Base-by-base conservation (phyloP, 257 asterid genomes). In the Capsicum baccatum region DNA sequence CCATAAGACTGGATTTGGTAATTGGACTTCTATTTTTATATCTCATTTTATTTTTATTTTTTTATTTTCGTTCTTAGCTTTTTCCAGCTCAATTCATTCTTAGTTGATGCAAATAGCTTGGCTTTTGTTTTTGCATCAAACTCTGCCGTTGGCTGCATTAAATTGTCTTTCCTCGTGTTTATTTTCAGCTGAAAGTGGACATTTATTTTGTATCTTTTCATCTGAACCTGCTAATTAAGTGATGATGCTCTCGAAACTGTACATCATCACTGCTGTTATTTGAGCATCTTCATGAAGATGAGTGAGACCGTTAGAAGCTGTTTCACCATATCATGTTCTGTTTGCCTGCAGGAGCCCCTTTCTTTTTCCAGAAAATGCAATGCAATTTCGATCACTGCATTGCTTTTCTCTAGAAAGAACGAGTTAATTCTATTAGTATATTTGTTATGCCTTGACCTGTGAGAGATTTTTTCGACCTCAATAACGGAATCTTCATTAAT, bases 361-460 rank as follows among this genome's bases (percentile, higher is more conserved):
- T 44, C 15, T 37, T 68, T 44, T 15, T 15, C 52, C 76, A 68
- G 52, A 37, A 68, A 68, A 35, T 14, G 39, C 26, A 15, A 69
- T 69, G 79, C 55, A 39, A 39, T 69, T 69, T 12, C 8, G 8
- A 42, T 42, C 50, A 70, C 16, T 42, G 17, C 21, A 17, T 8
- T 39, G 15, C 33, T 17, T 69, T 69, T 69, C 33, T 42, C 33
- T 69, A 39, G 55, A 14, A 39, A 16, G 33, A 14, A 17, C 39
- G 78, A 68, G 78, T 37, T 68, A 14, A 39, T 68, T 42, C 60
- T 11, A 26, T 3, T 52, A 76, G 26, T 26, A 4, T 54, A 78
- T 78, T 26, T 78, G 44, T 78, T 26, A 54, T 74, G 62, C 44
- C 62, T 50, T 74, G 81, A 76, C 63, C 58, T 76, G 62, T 21